Conservation (phyloP, 768 basidiomycete genomes). For the Tricholoma flavovirens region DNA sequence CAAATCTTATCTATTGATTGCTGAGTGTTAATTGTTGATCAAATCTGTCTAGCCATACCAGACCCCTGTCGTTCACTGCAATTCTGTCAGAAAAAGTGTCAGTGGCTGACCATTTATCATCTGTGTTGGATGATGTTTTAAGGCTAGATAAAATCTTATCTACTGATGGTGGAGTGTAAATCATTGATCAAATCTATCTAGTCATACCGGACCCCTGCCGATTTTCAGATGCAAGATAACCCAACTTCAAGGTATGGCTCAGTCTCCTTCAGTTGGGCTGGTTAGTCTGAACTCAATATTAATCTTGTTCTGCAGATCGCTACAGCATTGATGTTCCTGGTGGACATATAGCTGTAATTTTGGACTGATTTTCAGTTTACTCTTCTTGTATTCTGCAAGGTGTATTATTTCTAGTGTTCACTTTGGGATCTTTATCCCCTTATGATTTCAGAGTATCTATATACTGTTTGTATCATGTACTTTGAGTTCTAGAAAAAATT, state of each 20-base stretch:
- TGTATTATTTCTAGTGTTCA: neutral
- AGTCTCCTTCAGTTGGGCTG: neutral
- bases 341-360: neutral
- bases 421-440: neutral
- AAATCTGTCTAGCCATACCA: too few species aligned
- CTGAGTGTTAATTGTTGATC: too few species aligned
- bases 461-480: neutral
- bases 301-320: neutral
- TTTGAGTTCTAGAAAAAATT: neutral
- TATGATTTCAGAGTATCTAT: neutral
- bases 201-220: too few species aligned
- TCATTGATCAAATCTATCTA: neutral
- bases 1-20: too few species aligned
- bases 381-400: neutral
- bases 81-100: too few species aligned
- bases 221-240: neutral
- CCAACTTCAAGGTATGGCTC: neutral
- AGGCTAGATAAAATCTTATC: neutral
- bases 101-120: neutral
- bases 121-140: neutral
- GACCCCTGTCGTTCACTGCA: too few species aligned
- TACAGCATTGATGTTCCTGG: neutral
- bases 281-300: neutral
- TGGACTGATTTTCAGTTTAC: neutral
- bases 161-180: neutral